Conservation (phyloP, 1,284 basidiomycete genomes). For the Mycena citricolor region DNA sequence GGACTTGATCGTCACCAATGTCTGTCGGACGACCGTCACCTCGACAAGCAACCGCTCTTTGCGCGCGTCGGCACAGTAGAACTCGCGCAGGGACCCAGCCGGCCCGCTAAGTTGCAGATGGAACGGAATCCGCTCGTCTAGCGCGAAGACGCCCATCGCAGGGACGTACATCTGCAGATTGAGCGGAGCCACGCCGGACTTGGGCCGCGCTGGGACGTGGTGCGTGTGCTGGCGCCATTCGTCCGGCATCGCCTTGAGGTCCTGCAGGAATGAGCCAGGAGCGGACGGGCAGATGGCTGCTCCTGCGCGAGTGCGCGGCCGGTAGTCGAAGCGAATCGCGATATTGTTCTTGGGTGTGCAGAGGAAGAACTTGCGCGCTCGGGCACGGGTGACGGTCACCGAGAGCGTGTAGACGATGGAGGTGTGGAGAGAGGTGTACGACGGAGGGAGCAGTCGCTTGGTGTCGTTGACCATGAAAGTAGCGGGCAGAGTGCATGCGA, state of each 20-base stretch:
- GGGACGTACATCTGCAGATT: conserved; percentile 17
- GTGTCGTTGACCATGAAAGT: conserved; percentile 1
- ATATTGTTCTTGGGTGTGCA: conserved; percentile 24
- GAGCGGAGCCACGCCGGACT: neutral
- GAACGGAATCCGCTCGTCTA: conserved; percentile 13
- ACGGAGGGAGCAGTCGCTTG: conserved; percentile 2
- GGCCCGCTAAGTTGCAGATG: conserved; percentile 15
- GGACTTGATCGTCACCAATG: conserved; percentile 2
- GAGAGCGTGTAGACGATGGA: conserved; percentile 5
- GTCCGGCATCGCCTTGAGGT: conserved; percentile 16
- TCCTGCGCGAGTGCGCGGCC: conserved; percentile 7
- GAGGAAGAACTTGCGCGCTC: conserved; percentile 8
- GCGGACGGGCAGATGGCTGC: conserved; percentile 3
- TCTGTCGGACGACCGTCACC: conserved; percentile 12
- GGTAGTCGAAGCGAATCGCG: conserved; percentile 27
- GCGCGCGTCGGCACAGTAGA: neutral
- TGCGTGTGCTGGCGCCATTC: conserved; percentile 11
- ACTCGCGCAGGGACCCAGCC: conserved; percentile 7
- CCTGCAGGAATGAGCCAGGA: conserved; percentile 11
- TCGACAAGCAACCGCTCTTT: neutral
- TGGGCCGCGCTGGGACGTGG: conserved; percentile 17
- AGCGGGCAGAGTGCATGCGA: conserved; percentile 6
- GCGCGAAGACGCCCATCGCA: conserved; percentile 6
- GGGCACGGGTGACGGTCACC: conserved; percentile 3
- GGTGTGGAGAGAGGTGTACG: neutral